Evolutionary conservation across 768 basidiomycete genomes (phyloP).

Genomic region (Chiua virens): DNA sequence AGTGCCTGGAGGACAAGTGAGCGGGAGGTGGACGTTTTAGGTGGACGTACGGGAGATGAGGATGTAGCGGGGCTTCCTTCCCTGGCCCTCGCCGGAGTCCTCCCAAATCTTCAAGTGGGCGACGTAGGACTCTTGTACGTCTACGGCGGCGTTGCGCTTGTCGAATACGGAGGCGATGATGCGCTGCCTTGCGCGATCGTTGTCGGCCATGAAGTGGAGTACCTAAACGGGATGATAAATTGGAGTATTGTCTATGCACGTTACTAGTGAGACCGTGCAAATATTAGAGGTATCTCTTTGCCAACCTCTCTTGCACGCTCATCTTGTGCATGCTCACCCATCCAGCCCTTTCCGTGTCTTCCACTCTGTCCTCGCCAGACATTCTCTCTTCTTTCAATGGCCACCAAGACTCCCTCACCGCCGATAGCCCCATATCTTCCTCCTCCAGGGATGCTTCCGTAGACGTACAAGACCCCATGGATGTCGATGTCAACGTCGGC

Average conservation of each 20-base stretch:
- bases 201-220: conserved; percentile 36
- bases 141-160: conserved; percentile 61
- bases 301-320: neutral
- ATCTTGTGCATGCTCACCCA: conserved; percentile 11
- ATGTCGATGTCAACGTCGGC: conserved; percentile 20
- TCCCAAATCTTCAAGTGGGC: conserved; percentile 94
- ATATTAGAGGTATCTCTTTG: conserved; percentile 15
- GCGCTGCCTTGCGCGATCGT: conserved; percentile 55
- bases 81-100: conserved; percentile 71
- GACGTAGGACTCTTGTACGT: conserved; percentile 77
- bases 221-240: conserved; percentile 9
- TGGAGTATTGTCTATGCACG: too few species aligned
- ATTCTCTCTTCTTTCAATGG: conserved; percentile 33
- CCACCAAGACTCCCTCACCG: conserved; percentile 28
- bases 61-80: conserved; percentile 86
- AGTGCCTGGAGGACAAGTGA: conserved; percentile 45
- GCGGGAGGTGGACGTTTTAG: neutral
- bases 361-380: conserved; percentile 34
- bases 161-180: conserved; percentile 87
- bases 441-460: conserved; percentile 34
- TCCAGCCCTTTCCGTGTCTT: conserved; percentile 20
- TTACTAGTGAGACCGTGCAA: too few species aligned
- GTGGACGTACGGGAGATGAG: conserved; percentile 83
- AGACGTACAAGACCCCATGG: conserved; percentile 27
- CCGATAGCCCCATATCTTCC: conserved; percentile 31